Evolutionary conservation across 305 asterid genomes (phyloP), one percentile per base, ranked within the genome.

Genomic region (Fraxinus floribunda): DNA sequence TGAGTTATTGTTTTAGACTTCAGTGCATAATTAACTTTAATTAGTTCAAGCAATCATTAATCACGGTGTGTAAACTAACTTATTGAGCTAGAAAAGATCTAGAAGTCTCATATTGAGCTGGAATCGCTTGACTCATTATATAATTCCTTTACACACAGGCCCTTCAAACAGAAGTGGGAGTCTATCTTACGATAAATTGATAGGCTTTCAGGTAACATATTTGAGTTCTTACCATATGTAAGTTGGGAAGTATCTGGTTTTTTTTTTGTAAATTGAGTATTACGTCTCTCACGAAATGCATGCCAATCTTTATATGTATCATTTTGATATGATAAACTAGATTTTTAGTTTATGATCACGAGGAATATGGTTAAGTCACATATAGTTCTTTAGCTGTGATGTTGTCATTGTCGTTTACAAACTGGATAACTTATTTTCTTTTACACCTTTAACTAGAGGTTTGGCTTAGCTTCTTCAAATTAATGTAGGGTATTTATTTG

Each of bases 331-430:
- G 5, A 44, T 11, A 10, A 2, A 44, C 16, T 44, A n/a, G 55
- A 11, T 10, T 44, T 41, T 11, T 44, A 44, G n/a, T 44, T 10
- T 44, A 10, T 44, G 16, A 44, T 44, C 55, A 44, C 16, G 16
- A 39, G 13, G 46, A 39, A 8, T 39, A 39, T 39, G 46, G 13
- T 6, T 39, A 38, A 38, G 44, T 38, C 44, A 7, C 52, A 16
- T 44, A 2, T 44, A 44, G 16, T 44, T 44, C 55, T 10, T 44
- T 44, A 39, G 46, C 46, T 8, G 46, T 39, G 46, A 41, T 76
- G 78, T 9, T 80, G 41, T 49, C 89, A 94, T 97, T 93, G 39
- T 32, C 39, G 7, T 35, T 35, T 35, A 6, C 39, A 35, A 35
- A 35, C 8, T 35, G 8, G 39, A 35, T 35, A 39, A 8, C 46